Base-by-base conservation (phyloP, 202 grass and related monocot genomes). In the Brachypodium distachyon region DNA sequence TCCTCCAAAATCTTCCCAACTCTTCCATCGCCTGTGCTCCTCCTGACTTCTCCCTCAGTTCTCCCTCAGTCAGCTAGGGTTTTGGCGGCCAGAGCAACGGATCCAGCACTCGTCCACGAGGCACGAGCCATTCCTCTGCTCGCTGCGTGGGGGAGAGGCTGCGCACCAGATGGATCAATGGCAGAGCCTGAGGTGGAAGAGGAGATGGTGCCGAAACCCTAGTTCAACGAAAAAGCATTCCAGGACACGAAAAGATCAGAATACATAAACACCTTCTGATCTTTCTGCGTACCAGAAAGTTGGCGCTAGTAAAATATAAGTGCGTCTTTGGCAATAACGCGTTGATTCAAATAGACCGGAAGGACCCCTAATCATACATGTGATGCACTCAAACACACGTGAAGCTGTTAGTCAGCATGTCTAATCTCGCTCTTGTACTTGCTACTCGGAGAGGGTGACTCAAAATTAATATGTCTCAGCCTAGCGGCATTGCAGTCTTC, bases 361-460 rank as follows among this genome's bases (percentile, higher is more conserved):
- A 68, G n/a, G 5, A 8, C 63, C 18, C 43, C 67, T 57, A 74
- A 42, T 63, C 2, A 42, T 66, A 79, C 69, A 83, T 74, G 36
- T 33, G 21, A 69, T 62, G 28, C 12, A 7, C 39, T 58, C 73
- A 31, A 36, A 44, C 69, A 56, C 75, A 48, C 28, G 79, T 3
- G 5, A 58, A 82, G 25, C 49, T 77, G 58, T 19, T n/a, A 25
- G n/a, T 67, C 49, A 44, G 73, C 31, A 31, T 50, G 9, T 47
- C 27, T 14, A 51, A 11, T 42, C 33, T 57, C 11, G 6, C 11
- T 37, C 51, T 23, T 0, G 18, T 14, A 72, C 3, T 17, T 55
- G 16, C 59, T 14, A 36, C 21, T 16, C 1, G 4, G 5, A 49
- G 55, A 31, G 8, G 13, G 25, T n/a, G n/a, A 9, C 13, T 17